phyloP scores from a whole-genome alignment of 2,329 filamentous ascomycete genomes.

The Verticillium zaregamsianum region DNA sequence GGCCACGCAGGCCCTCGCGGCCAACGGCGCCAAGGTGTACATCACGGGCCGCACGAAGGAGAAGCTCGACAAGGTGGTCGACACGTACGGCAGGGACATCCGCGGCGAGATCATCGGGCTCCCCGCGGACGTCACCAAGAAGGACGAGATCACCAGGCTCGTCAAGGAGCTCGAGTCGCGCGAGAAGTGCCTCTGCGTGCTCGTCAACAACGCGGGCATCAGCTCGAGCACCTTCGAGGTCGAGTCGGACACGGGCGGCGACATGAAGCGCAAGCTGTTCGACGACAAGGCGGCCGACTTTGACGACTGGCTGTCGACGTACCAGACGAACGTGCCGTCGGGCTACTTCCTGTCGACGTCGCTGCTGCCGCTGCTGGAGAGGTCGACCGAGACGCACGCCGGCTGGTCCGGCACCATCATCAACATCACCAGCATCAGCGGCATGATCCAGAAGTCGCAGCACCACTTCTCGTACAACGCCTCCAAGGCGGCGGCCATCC shows the following conservation, averaged over 20 bases:
- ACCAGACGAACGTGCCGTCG: constrained; percentile 71
- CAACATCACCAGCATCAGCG: constrained; percentile 66
- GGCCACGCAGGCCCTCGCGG: constrained; percentile 62
- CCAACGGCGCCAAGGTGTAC: constrained; percentile 67
- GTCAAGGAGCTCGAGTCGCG: constrained; percentile 51
- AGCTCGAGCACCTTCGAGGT: constrained; percentile 53
- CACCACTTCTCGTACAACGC: constrained; percentile 64
- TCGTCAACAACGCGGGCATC: constrained; percentile 66
- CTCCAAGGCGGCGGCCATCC: constrained; percentile 60
- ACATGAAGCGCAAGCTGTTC: constrained; percentile 61
- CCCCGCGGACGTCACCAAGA: constrained; percentile 57
- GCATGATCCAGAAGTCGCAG: constrained; percentile 57
- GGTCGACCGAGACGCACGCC: constrained; percentile 32
- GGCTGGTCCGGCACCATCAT: constrained; percentile 57
- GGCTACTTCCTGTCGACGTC: constrained; percentile 62
- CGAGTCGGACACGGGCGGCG: constrained; percentile 45
- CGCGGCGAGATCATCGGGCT: constrained; percentile 56
- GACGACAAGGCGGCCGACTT: constrained; percentile 53
- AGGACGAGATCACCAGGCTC: constrained; percentile 53
- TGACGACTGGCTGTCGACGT: constrained; percentile 68
- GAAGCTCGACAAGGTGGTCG: constrained; percentile 56
- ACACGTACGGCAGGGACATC: constrained; percentile 50
- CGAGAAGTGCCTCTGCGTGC: constrained; percentile 57
- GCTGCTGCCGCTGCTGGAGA: constrained; percentile 58
- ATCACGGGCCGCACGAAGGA: constrained; percentile 62